Conservation (phyloP, 1,139 yeast genomes). For the Pichia cactophila region DNA sequence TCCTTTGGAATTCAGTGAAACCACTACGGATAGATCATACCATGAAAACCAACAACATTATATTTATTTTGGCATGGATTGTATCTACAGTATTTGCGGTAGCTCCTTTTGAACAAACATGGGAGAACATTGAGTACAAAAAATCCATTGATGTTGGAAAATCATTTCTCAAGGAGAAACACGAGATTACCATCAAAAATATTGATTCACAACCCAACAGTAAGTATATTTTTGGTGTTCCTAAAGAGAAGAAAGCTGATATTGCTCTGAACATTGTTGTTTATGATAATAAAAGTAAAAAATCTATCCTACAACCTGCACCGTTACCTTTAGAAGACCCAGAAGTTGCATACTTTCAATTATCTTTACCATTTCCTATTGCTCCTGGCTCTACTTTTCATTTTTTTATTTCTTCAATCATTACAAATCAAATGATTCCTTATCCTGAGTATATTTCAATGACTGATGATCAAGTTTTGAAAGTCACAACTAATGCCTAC, state of each 20-base stretch:
- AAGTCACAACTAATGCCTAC: conserved; percentile 43
- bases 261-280: conserved; percentile 44
- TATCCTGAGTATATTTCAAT: conserved; percentile 57
- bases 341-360: conserved; percentile 36
- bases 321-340: conserved; percentile 29
- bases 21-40: not conserved
- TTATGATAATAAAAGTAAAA: conserved; percentile 28
- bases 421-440: conserved; percentile 46
- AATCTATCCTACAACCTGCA: conserved; percentile 27
- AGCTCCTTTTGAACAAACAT: conserved; percentile 22
- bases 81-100: conserved; percentile 6
- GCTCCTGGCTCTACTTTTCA: conserved; percentile 51
- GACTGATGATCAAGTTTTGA: conserved; percentile 55
- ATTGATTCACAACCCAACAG: conserved; percentile 45
- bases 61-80: conserved; percentile 3
- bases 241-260: conserved; percentile 32
- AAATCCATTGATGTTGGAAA: conserved; percentile 57
- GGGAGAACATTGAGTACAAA: conserved; percentile 42
- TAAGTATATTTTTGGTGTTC: conserved; percentile 50
- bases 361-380: conserved; percentile 58
- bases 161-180: conserved; percentile 60
- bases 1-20: not conserved
- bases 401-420: conserved; percentile 47
- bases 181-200: conserved; percentile 52
- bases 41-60: conserved; percentile 7